Evolutionary conservation across 805 yeast species (phyloP), one percentile per base, ranked within the genome.

Genomic region (Zygoascus tannicola): DNA sequence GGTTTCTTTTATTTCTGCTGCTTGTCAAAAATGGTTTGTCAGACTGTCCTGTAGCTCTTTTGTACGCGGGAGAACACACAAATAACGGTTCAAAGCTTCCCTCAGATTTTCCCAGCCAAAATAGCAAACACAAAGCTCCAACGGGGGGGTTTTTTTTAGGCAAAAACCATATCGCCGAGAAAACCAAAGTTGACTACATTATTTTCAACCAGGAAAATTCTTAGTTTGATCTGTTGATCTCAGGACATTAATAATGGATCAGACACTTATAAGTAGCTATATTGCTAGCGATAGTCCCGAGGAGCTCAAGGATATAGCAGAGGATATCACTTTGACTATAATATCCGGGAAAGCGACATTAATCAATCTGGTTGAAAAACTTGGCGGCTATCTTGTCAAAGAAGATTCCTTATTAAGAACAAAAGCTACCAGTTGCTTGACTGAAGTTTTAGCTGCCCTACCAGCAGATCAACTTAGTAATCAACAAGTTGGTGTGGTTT

Each of bases 321-420:
- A n/a, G 4, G 20, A 55, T 8, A 43, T 72, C 3, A 62, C 69
- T 3, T 48, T 50, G 4, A 32, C 20, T n/a, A 37, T 37, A 5
- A 23, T 32, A 5, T 22, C 34, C 15, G 35, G 32, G 10, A 22
- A 20, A 5, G 44, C 62, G 1, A 68, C 64, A 40, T 51, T 80
- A 20, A 60, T 81, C 14, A 74, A 73, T 38, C 64, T 83, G 35
- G 75, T 84, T 5, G 69, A 74, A 38, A 58, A 67, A 1, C 63
- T 84, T 22, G 86, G 85, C n/a, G 76, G 74, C 22, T 67, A 71
- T 40, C 64, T 84, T 22, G 78, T 84, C 1, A 74, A 81, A 2
- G 80, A 76, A 5, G 78, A 76, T 47, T 74, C 71, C 21, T 50
- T 59, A 2, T 63, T 71, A 15, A 66, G 94, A 48, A 58, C 70